phyloP scores from a whole-genome alignment of 805 yeast species.

The Maudiozyma barnettii region DNA sequence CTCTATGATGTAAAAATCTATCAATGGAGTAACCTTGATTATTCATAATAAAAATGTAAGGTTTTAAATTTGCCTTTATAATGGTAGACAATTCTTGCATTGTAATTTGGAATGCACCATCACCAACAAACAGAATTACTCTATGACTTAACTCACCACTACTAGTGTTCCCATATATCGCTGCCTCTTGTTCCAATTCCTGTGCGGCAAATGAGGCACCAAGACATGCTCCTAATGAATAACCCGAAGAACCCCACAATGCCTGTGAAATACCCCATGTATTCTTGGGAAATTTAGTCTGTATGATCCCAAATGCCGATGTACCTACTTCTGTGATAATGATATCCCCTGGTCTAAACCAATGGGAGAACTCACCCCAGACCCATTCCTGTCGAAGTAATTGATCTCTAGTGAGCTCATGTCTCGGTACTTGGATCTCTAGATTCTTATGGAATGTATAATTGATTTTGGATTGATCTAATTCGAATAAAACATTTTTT shows the following conservation, averaged over 20 bases:
- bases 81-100: constrained; percentile 56
- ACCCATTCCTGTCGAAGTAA: constrained; percentile 36
- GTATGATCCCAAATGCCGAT: constrained; percentile 52
- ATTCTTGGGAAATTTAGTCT: constrained; percentile 44
- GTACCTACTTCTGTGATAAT: constrained; percentile 59
- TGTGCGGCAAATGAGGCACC: constrained; percentile 53
- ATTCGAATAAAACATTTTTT: constrained; percentile 11
- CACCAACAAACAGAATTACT: constrained; percentile 55
- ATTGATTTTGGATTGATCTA: constrained; percentile 25
- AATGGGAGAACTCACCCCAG: constrained; percentile 42
- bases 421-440: constrained; percentile 20
- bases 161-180: constrained; percentile 6
- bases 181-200: constrained; percentile 27
- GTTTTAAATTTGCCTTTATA: constrained; percentile 44
- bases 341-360: constrained; percentile 48
- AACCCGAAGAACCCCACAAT: constrained; percentile 60
- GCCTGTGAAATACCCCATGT: constrained; percentile 49
- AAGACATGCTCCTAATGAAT: constrained; percentile 51
- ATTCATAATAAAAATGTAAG: constrained; percentile 51
- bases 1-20: constrained; percentile 48
- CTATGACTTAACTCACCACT: constrained; percentile 32
- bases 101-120: constrained; percentile 60
- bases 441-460: constrained; percentile 9
- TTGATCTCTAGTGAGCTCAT: constrained; percentile 11
- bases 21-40: constrained; percentile 62